These are phyloP conservation scores for Calonectria ilicicola DNA, from an alignment of 2,329 filamentous ascomycete species.

Conservation along the genomic window DNA sequence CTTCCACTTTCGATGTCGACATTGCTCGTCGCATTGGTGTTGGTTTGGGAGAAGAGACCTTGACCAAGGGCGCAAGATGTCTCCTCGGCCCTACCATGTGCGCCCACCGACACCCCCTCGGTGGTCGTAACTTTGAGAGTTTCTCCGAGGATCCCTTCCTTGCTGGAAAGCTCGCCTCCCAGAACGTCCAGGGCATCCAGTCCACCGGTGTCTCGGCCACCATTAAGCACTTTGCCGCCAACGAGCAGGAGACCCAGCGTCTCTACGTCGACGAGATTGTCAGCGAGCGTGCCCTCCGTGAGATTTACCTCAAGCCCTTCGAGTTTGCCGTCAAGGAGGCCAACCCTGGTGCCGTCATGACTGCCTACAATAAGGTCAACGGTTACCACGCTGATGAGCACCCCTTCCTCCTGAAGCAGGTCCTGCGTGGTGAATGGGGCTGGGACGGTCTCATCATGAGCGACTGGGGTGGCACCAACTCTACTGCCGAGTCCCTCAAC, in stretches of 20 bases:
- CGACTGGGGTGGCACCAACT: conserved; percentile 41
- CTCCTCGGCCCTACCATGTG: conserved; percentile 4
- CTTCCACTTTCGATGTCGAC: conserved; percentile 1
- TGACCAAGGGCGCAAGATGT: conserved; percentile 1
- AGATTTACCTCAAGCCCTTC: conserved; percentile 48
- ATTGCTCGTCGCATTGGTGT: background rate
- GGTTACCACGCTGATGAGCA: conserved; percentile 46
- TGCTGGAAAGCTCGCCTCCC: background rate
- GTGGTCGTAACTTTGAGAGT: conserved; percentile 8
- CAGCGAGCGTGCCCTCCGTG: conserved; percentile 26
- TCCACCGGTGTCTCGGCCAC: conserved; percentile 41
- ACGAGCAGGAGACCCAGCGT: conserved; percentile 44
- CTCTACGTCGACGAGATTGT: conserved; percentile 24
- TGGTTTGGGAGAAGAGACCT: background rate
- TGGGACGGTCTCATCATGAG: conserved; percentile 44
- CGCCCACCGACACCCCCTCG: conserved; percentile 1
- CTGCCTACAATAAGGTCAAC: conserved; percentile 49
- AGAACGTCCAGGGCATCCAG: conserved; percentile 1
- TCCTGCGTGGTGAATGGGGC: conserved; percentile 54
- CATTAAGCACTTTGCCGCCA: conserved; percentile 37
- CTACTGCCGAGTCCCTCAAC: conserved; percentile 39
- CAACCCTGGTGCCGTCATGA: conserved; percentile 49
- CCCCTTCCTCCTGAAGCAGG: conserved; percentile 29
- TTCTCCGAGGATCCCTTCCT: conserved; percentile 6
- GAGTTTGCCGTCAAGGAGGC: conserved; percentile 51